Evolutionary conservation across 73 alveolate genomes (phyloP).

Genomic region (Paramecium sexaurelia): DNA sequence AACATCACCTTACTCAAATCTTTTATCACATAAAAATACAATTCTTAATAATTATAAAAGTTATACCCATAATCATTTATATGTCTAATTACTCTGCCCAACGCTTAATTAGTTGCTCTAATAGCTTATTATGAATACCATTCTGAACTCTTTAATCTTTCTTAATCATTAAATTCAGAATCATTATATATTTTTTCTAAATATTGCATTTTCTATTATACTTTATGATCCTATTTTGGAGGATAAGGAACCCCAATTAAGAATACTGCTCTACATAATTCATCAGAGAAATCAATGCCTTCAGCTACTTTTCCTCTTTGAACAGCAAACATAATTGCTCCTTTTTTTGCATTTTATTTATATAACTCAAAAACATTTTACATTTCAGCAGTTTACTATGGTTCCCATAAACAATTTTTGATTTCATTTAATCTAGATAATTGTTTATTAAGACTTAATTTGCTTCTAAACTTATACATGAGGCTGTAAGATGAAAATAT

Average conservation of each 20-base stretch:
- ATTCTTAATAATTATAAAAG: background rate
- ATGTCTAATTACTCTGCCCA: slow-evolving; percentile 98
- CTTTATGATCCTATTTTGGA: slow-evolving; percentile 87
- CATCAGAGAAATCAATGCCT: slow-evolving; percentile 96
- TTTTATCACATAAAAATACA: slow-evolving; percentile 25
- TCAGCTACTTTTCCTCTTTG: slow-evolving; percentile 94
- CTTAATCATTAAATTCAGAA: slow-evolving; percentile 67
- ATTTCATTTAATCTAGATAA: slow-evolving; percentile 75
- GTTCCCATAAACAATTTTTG: slow-evolving; percentile 87
- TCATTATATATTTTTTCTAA: slow-evolving; percentile 75
- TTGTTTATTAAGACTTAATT: slow-evolving; percentile 78
- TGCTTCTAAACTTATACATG: slow-evolving; percentile 78
- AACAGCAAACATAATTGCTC: slow-evolving; percentile 91
- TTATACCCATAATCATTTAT: slow-evolving; percentile 89
- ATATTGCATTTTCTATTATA: slow-evolving; percentile 85
- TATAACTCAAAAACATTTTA: slow-evolving; percentile 11
- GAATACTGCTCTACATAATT: slow-evolving; percentile 91
- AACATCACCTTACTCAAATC: slow-evolving; percentile 7
- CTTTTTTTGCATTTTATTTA: slow-evolving; percentile 73
- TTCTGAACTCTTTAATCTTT: slow-evolving; percentile 82
- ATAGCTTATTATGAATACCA: slow-evolving; percentile 95
- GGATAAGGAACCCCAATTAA: slow-evolving; percentile 97
- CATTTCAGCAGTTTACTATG: slow-evolving; percentile 80
- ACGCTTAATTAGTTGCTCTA: slow-evolving; percentile 93
- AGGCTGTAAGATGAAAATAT: slow-evolving; percentile 92